Percentiles rank a stretch among this genome's conserved stretches.
phyloP scores from a whole-genome alignment of 192 early-diverging fungal species.

The Phlyctochytrium arcticum region DNA sequence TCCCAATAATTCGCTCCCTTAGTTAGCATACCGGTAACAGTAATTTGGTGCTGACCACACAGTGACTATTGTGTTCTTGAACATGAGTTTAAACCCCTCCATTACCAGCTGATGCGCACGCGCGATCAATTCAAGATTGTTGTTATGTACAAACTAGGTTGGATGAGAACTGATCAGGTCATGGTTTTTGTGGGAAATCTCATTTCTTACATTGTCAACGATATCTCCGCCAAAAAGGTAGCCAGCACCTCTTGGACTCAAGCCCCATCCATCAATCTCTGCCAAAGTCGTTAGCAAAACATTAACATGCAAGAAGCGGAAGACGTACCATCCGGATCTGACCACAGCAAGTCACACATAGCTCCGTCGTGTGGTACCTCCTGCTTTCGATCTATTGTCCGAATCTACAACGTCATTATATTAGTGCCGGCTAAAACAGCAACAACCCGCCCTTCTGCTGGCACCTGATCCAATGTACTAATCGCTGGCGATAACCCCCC shows the following conservation, averaged over 20 bases:
- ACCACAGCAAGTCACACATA: slow-evolving; percentile 98
- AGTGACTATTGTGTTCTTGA: slow-evolving; percentile 91
- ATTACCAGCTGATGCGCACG: slow-evolving; percentile 94
- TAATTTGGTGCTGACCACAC: slow-evolving; percentile 99
- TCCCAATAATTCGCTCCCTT: neutral
- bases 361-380: slow-evolving; percentile 98
- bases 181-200: too few relatives aligned
- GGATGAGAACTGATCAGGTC: neutral
- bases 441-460: neutral
- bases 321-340: slow-evolving; percentile 78
- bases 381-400: slow-evolving; percentile 59
- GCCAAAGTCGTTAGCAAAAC: neutral
- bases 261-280: slow-evolving; percentile 81
- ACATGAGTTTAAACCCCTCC: slow-evolving; percentile 97
- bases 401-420: slow-evolving; percentile 22
- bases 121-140: slow-evolving; percentile 59
- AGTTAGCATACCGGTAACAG: slow-evolving; percentile 71
- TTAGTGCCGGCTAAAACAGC: neutral
- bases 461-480: slow-evolving; percentile 87
- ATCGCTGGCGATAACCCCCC: slow-evolving; percentile 95
- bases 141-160: slow-evolving; percentile 50
- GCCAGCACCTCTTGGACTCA: slow-evolving; percentile 94
- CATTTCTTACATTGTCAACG: slow-evolving; percentile 44
- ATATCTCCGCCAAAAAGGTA: slow-evolving; percentile 96
- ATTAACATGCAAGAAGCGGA: neutral